phyloP scores from a whole-genome alignment of 345 rosid species.

The Cardamine chenopodiifolia region DNA sequence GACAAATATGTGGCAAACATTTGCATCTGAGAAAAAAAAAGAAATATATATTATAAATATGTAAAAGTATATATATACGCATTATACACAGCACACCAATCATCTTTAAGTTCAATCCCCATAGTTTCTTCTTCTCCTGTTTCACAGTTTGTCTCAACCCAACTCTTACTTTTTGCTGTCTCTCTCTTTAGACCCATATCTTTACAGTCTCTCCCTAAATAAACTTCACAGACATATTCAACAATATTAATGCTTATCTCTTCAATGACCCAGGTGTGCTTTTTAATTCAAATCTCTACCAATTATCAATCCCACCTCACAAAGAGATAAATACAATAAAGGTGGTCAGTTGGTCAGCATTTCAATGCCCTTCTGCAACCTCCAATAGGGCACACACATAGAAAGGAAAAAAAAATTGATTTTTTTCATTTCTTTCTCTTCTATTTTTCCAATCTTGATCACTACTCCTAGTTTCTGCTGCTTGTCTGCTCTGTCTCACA shows the following conservation, averaged over 20 bases:
- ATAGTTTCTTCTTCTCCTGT: conserved; percentile 28
- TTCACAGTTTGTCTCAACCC: conserved; percentile 25
- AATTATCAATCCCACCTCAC: conserved; percentile 62
- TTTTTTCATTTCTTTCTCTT: background rate
- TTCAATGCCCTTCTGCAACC: conserved; percentile 76
- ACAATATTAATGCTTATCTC: background rate
- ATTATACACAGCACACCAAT: conserved; percentile 9
- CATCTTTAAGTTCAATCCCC: conserved; percentile 13
- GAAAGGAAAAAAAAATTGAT: background rate
- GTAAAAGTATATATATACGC: background rate
- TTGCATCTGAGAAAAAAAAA: background rate
- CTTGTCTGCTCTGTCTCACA: conserved; percentile 43
- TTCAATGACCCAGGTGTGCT: conserved; percentile 12
- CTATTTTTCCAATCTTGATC: conserved; percentile 34
- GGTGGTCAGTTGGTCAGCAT: conserved; percentile 41
- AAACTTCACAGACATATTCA: conserved; percentile 10
- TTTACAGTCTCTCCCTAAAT: background rate
- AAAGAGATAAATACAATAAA: conserved; percentile 35
- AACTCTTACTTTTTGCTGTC: background rate
- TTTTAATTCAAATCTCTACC: conserved; percentile 29
- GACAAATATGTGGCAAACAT: background rate
- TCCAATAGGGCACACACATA: conserved; percentile 49
- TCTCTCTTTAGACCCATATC: conserved; percentile 29
- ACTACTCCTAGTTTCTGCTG: conserved; percentile 38
- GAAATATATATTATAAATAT: no score